Conservation (phyloP, 1,284 basidiomycete genomes). For the Ceratobasidium sp. region DNA sequence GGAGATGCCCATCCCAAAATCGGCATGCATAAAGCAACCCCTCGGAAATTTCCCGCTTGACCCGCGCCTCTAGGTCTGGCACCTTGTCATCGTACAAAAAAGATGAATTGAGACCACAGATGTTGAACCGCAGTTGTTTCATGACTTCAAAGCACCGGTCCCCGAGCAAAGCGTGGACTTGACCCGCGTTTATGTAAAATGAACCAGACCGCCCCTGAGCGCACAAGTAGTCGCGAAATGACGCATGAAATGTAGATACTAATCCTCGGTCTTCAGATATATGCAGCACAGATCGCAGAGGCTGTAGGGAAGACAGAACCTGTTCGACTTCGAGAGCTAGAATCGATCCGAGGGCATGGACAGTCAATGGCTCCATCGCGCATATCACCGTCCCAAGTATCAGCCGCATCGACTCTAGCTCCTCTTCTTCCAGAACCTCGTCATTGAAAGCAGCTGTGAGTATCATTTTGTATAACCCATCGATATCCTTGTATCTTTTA, state of each 20-base stretch:
- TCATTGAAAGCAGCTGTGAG: not conserved
- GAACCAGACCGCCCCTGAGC: not conserved
- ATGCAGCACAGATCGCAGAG: not conserved
- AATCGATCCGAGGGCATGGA: not conserved
- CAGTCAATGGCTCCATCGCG: not conserved
- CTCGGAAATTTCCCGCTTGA: not conserved
- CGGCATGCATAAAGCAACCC: not conserved
- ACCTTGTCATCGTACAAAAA: not conserved
- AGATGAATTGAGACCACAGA: no score
- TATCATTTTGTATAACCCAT: not conserved
- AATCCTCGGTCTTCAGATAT: not conserved
- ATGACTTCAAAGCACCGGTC: not conserved
- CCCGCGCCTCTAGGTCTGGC: not conserved
- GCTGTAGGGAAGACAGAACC: not conserved
- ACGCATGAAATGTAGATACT: not conserved
- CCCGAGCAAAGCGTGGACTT: not conserved
- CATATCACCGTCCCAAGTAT: not conserved
- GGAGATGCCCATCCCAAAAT: not conserved
- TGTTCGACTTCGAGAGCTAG: not conserved
- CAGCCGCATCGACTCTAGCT: not conserved
- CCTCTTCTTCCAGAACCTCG: not conserved
- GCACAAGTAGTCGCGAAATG: no score
- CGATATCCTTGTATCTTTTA: constrained; percentile 1
- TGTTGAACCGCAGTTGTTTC: not conserved
- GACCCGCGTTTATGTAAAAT: not conserved